phyloP scores from a whole-genome alignment of 306 rosid genomes.

The Canavalia ensiformis region DNA sequence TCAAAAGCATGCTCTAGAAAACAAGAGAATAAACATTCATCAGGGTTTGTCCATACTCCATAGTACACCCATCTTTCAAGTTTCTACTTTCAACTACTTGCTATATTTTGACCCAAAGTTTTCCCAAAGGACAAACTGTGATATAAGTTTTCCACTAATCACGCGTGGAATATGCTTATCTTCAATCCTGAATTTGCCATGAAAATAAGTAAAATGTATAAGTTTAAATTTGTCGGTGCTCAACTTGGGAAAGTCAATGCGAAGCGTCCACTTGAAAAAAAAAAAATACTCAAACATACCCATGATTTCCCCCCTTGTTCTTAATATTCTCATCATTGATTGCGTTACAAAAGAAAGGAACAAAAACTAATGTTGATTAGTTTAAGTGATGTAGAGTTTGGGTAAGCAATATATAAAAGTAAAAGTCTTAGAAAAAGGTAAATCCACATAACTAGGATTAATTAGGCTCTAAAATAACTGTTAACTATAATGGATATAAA shows the following conservation, averaged over 20 bases:
- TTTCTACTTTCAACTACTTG: neutral
- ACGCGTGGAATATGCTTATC: constrained; percentile 68
- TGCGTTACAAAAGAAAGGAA: neutral
- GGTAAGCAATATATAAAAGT: neutral
- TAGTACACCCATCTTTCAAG: neutral
- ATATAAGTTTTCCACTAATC: constrained; percentile 48
- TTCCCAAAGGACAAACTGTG: constrained; percentile 26
- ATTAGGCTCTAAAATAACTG: no score
- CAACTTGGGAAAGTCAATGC: constrained; percentile 39
- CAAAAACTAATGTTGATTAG: neutral
- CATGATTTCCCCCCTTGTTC: neutral
- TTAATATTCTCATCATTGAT: neutral
- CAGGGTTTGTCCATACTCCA: neutral
- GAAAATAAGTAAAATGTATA: constrained; percentile 31
- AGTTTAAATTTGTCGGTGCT: neutral
- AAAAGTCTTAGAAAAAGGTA: neutral
- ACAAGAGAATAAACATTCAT: neutral
- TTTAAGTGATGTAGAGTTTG: neutral
- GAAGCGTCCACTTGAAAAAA: constrained; percentile 1
- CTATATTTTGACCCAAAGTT: constrained; percentile 31
- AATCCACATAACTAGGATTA: no score
- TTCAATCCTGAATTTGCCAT: constrained; percentile 34
- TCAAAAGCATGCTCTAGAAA: neutral
- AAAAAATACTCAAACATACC: neutral
- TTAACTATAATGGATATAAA: no score